Conservation (phyloP, 2,329 filamentous ascomycete genomes). For the Coleophoma eucalyptorum region DNA sequence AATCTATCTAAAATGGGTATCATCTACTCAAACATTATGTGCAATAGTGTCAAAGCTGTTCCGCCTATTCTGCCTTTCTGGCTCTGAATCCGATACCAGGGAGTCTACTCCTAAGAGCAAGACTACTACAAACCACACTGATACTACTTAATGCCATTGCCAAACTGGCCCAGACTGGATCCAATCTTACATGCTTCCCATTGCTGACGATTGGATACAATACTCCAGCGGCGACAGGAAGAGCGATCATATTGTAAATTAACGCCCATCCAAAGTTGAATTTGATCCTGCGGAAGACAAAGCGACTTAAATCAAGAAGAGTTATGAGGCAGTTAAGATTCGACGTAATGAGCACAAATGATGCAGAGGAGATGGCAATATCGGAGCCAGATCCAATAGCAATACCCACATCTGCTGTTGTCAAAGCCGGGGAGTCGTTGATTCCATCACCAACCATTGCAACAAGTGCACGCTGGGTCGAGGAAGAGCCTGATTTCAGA, state of each 20-base stretch:
- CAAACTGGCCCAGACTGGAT: slow-evolving; percentile 82
- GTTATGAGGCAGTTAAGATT: slow-evolving; percentile 56
- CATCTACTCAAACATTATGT: too few species aligned
- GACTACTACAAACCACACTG: slow-evolving; percentile 79
- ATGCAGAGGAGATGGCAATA: slow-evolving; percentile 76
- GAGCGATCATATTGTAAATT: slow-evolving; percentile 59
- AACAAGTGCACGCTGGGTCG: slow-evolving; percentile 48
- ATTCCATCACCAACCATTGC: slow-evolving; percentile 87
- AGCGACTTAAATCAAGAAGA: slow-evolving; percentile 53
- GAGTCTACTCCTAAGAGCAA: slow-evolving; percentile 53
- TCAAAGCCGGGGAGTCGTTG: slow-evolving; percentile 79
- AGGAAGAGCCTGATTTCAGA: slow-evolving; percentile 20
- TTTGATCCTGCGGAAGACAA: slow-evolving; percentile 61
- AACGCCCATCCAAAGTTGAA: slow-evolving; percentile 68
- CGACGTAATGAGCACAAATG: slow-evolving; percentile 72
- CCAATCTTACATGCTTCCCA: slow-evolving; percentile 57
- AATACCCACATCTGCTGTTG: slow-evolving; percentile 78
- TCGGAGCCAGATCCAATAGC: slow-evolving; percentile 79
- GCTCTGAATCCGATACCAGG: slow-evolving; percentile 31
- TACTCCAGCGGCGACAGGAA: slow-evolving; percentile 64
- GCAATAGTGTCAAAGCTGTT: too few species aligned
- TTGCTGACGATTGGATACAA: slow-evolving; percentile 52
- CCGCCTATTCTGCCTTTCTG: too few species aligned
- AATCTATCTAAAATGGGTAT: too few species aligned
- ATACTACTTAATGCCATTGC: slow-evolving; percentile 93